A percentile compares a stretch with the other conserved stretches of the same genome.
Evolutionary conservation across 306 rosid species (phyloP).

Genomic region (Senna tora): DNA sequence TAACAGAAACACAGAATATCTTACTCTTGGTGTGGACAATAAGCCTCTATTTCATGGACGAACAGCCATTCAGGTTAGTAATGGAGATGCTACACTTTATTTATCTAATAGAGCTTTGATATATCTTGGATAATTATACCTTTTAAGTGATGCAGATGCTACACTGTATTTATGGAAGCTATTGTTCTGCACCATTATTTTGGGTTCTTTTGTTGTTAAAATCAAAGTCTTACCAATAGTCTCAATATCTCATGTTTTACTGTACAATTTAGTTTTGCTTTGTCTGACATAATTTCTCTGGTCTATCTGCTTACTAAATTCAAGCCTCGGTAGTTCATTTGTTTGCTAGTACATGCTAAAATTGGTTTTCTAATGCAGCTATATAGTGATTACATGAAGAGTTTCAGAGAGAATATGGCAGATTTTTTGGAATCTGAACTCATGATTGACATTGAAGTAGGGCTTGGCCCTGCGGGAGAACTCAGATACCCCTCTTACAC

Average conservation of each 20-base stretch:
- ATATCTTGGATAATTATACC: too few relatives aligned
- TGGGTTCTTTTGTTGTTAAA: background rate
- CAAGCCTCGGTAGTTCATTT: background rate
- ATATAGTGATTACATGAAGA: constrained; percentile 65
- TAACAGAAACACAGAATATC: constrained; percentile 63
- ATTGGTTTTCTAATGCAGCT: background rate
- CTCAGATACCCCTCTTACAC: constrained; percentile 88
- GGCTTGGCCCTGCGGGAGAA: constrained; percentile 95
- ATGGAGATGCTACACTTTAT: too few relatives aligned
- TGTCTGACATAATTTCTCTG: background rate
- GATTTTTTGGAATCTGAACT: constrained; percentile 73
- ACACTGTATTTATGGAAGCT: too few relatives aligned
- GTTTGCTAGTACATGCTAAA: background rate
- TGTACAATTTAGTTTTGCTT: background rate
- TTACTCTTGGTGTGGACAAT: constrained; percentile 76
- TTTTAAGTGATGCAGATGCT: too few relatives aligned
- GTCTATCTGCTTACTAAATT: background rate
- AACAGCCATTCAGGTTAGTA: constrained; percentile 75
- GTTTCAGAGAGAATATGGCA: constrained; percentile 79
- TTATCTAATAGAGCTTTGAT: too few relatives aligned
- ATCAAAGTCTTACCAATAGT: background rate
- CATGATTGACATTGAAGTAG: constrained; percentile 83
- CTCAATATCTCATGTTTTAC: background rate
- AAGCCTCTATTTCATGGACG: constrained; percentile 66
- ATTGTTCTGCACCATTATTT: background rate